Evolutionary conservation across 495 filamentous ascomycete genomes (phyloP).

Genomic region (Astrocystis sublimbata): DNA sequence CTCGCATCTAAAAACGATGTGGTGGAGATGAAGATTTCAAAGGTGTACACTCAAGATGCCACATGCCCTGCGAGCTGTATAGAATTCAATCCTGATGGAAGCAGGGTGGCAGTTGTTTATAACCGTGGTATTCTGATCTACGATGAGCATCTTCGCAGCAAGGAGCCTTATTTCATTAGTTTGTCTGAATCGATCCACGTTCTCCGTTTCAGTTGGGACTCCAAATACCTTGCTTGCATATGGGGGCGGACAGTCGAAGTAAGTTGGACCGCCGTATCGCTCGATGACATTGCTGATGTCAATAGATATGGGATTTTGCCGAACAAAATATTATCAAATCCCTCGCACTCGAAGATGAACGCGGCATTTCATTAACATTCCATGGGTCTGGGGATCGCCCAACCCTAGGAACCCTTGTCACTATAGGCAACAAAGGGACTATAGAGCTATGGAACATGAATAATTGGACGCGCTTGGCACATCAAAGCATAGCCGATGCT

Average conservation of each 20-base stretch:
- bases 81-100: neutral
- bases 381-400: neutral
- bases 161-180: neutral
- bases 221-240: neutral
- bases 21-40: no score
- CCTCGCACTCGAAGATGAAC: neutral
- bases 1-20: no score
- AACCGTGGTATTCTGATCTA: neutral
- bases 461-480: no score
- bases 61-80: neutral
- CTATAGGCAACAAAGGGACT: neutral
- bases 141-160: neutral
- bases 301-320: neutral
- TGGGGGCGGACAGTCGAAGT: neutral
- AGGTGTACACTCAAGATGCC: no score
- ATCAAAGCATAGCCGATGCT: no score
- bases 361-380: accelerated
- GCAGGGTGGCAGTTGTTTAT: neutral
- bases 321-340: neutral
- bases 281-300: neutral
- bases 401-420: conserved; percentile 3
- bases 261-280: neutral
- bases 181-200: no score
- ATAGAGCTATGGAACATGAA: neutral
- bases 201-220: conserved; percentile 2